Conservation (phyloP, 2,329 filamentous ascomycete genomes). For the Botrytis medusae region DNA sequence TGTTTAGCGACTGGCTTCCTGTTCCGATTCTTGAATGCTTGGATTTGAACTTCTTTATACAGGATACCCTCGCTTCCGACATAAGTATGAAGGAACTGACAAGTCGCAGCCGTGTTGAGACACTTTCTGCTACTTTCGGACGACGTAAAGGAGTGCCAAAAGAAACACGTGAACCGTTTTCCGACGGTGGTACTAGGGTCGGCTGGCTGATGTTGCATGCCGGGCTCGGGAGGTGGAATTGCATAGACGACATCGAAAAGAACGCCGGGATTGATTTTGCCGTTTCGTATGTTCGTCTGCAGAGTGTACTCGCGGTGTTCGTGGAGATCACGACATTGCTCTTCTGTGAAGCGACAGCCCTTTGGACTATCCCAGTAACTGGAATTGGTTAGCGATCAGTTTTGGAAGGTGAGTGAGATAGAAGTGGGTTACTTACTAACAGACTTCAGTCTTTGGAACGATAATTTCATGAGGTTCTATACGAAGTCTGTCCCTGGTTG, state of each 20-base stretch:
- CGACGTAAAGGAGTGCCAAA: background rate
- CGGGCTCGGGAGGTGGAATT: background rate
- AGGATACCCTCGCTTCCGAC: conserved; percentile 3
- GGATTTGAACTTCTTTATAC: background rate
- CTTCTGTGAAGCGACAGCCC: conserved; percentile 33
- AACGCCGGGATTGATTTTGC: conserved; percentile 28
- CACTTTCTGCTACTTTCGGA: background rate
- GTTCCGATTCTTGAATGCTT: background rate
- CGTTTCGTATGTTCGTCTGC: conserved; percentile 28
- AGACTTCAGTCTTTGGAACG: conserved; percentile 29
- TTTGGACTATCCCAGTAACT: conserved; percentile 29
- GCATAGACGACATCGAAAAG: conserved; percentile 11
- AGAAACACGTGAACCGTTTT: conserved; percentile 21
- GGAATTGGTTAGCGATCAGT: background rate
- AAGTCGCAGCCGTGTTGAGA: conserved; percentile 14
- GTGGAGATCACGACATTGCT: conserved; percentile 35
- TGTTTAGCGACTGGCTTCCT: background rate
- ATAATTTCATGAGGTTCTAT: conserved; percentile 9
- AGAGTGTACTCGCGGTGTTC: conserved; percentile 17
- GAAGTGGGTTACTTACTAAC: conserved; percentile 26
- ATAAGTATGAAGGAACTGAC: conserved; percentile 30
- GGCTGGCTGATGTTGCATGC: background rate
- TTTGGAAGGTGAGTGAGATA: background rate
- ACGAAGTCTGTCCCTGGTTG: conserved; percentile 22
- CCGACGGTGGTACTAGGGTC: background rate